Evolutionary conservation across 2,329 filamentous ascomycete genomes (phyloP).

Genomic region (Coniella vitis): DNA sequence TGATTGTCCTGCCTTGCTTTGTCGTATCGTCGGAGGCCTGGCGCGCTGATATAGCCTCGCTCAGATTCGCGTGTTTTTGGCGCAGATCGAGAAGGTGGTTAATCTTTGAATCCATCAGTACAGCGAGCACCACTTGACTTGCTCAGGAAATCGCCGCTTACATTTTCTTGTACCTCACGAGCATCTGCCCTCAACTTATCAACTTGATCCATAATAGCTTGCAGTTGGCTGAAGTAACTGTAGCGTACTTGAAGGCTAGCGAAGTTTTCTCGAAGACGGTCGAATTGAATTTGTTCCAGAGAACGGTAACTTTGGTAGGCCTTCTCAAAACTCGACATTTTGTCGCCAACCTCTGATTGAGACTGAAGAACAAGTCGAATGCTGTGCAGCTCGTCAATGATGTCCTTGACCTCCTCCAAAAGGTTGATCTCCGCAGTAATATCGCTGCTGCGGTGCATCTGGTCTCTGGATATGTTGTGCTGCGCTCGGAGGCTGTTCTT

Average conservation of each 20-base stretch:
- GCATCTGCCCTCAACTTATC: neutral
- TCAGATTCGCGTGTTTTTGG: neutral
- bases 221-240: neutral
- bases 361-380: neutral
- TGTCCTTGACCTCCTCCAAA: neutral
- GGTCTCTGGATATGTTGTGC: too few relatives aligned
- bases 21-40: neutral
- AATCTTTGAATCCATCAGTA: neutral
- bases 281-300: too few relatives aligned
- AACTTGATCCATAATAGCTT: neutral
- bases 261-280: too few relatives aligned
- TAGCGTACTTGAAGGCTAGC: too few relatives aligned
- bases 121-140: too few relatives aligned
- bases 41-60: neutral
- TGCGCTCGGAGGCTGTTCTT: too few relatives aligned
- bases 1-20: too few relatives aligned
- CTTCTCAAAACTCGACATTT: neutral
- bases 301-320: too few relatives aligned
- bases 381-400: neutral
- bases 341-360: neutral
- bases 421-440: neutral
- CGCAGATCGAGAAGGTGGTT: neutral
- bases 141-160: neutral
- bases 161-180: neutral
- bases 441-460: neutral